Base-by-base conservation (phyloP, 2,329 filamentous ascomycete genomes). In the Fusarium sp. region DNA sequence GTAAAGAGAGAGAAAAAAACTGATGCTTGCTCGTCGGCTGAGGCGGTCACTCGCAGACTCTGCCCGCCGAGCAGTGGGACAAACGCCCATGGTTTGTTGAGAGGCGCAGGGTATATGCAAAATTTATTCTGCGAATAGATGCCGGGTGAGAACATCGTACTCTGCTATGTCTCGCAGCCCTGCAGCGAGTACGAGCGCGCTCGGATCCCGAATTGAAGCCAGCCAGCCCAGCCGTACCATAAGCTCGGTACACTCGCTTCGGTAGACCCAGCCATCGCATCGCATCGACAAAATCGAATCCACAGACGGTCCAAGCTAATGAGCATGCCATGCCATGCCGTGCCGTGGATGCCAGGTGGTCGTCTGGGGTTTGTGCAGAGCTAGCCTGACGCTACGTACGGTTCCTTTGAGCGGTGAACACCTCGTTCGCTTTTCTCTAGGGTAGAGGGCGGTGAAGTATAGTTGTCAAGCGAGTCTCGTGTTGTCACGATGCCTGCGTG, bases 361-460 rank as follows among this genome's bases (percentile, higher is more conserved):
- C 42, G 53, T 56, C 58, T 61, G 55, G 68, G 68, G 55, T 66
- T 63, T 57, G 49, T 67, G 60, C 57, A 66, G 34, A 62, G 58
- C 66, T 70, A 70, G 53, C 34, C 50, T 25, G 46, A 26, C 44
- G n/a, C 35, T 51, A 58, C 65, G 48, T 42, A 51, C 55, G 60
- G 57, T 68, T 55, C 48, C 53, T 45, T 60, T 61, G 51, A 63
- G 69, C 69, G 69, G 68, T 71, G 69, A 71, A 66, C 53, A 12
- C 51, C 45, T 65, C 39, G 39, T 42, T 46, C 22, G 32, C 15
- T 15, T 28, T 41, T 41, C 52, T 70, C 47, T 69, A 71, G 67
- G 69, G 69, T 71, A 70, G 65, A 41, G 45, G 45, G 68, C 60
- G 68, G 68, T 70, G 68, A 70, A 65, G 48, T 47, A 47, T 61